Evolutionary conservation across 176 grass and related monocot species (phyloP), one percentile per base, ranked within the genome.

Genomic region (Musa schizocarpa): DNA sequence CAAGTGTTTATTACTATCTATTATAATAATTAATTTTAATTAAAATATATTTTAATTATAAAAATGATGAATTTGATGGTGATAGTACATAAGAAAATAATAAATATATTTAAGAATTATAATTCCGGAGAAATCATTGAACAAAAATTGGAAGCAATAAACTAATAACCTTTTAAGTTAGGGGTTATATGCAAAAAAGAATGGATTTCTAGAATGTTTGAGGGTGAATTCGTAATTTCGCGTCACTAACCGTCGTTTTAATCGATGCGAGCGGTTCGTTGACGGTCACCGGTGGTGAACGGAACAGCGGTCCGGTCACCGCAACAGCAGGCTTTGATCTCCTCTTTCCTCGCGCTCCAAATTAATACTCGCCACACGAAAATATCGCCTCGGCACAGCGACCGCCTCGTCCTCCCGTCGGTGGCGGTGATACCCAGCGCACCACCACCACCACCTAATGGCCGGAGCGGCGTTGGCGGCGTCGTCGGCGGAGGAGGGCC

Each of bases 401-500:
- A n/a, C 68, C 68, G 68, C 29, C 68, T 50, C 68, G 2, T 49
- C 68, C 43, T 24, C 68, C 34, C 48, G 68, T 50, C 43, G 68
- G 68, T 50, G 68, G 68, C 43, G 63, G 9, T 23, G 21, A 25
- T 10, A 11, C 63, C 63, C 9, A 9, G 21, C 8, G 17, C 57
- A 7, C 57, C 16, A 9, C 21, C 57, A 7, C 57, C 16, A 9
- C 21, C 21, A 3, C 17, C 8, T 19, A 4, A n/a, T n/a, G 57
- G 57, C 57, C 7, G 14, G 5, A 7, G 3, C 57, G 57, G 59
- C 61, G 84, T 56, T 23, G 69, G 52, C 52, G 80, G 26, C n/a
- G 71, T 49, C 52, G 70, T 66, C 77, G 75, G 67, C 68, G 23
- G 11, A 1, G 52, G 20, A 73, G 65, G 24, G 75, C 79, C 58